Conservation (phyloP, 192 early-diverging fungal genomes). For the Coemansia sp. region DNA sequence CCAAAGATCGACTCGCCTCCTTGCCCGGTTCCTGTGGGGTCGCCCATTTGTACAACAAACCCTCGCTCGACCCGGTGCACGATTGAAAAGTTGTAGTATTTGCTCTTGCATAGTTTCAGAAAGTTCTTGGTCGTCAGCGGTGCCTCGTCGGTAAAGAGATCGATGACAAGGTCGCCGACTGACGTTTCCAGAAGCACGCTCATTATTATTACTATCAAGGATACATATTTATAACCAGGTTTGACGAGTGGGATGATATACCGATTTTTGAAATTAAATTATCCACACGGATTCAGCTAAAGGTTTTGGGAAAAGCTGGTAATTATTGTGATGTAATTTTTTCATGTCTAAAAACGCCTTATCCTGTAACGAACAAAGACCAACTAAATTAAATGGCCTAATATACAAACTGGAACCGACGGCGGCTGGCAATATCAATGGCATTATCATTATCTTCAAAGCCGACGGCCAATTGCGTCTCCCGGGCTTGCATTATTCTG, state of each 20-base stretch:
- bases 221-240: no score
- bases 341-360: no score
- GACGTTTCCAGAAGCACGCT: conserved; percentile 89
- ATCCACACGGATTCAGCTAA: no score
- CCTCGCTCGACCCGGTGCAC: conserved; percentile 84
- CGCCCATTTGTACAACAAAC: conserved; percentile 95
- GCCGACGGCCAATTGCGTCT: neutral
- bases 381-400: neutral
- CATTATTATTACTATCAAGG: conserved; percentile 43
- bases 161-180: conserved; percentile 49
- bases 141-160: conserved; percentile 50
- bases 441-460: neutral
- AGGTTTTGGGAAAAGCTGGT: no score
- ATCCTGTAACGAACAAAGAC: neutral
- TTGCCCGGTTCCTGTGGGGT: conserved; percentile 91
- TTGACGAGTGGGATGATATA: no score
- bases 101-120: conserved; percentile 80
- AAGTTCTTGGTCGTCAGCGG: conserved; percentile 91
- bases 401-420: conserved; percentile 12
- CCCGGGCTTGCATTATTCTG: conserved; percentile 3
- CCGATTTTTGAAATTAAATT: no score
- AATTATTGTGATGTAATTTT: no score
- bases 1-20: conserved; percentile 77
- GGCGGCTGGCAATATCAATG: neutral
- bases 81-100: conserved; percentile 78